Conservation (phyloP, 2,329 filamentous ascomycete species). For the Bisporella sp. region DNA sequence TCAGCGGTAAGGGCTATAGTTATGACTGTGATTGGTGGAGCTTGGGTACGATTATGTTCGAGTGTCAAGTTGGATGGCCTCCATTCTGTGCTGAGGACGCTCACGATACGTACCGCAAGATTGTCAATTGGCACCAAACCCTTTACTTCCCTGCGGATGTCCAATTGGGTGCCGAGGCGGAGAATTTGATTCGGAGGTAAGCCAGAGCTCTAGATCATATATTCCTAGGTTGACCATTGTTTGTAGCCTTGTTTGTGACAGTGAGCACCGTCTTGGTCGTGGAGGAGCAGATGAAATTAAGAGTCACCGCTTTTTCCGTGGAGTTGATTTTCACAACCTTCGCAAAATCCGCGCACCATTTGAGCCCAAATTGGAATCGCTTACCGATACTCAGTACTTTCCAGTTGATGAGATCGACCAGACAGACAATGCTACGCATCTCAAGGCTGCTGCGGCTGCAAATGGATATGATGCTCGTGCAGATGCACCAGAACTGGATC, state of each 20-base stretch:
- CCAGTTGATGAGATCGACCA: slow-evolving; percentile 98
- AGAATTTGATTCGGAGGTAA: slow-evolving; percentile 87
- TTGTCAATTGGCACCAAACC: slow-evolving; percentile 95
- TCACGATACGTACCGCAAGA: slow-evolving; percentile 97
- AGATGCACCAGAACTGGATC: slow-evolving; percentile 86
- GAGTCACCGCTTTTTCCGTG: slow-evolving; percentile 89
- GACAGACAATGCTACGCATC: slow-evolving; percentile 81
- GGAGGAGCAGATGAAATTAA: slow-evolving; percentile 89
- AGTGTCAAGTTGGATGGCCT: slow-evolving; percentile 96
- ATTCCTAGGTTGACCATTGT: slow-evolving; percentile 19
- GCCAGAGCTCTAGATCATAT: slow-evolving; percentile 22
- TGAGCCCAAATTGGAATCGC: slow-evolving; percentile 86
- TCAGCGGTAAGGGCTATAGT: slow-evolving; percentile 91
- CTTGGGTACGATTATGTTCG: slow-evolving; percentile 98
- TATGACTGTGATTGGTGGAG: slow-evolving; percentile 99
- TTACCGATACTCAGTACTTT: slow-evolving; percentile 97
- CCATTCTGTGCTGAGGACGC: slow-evolving; percentile 98
- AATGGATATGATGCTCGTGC: slow-evolving; percentile 42
- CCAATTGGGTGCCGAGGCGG: slow-evolving; percentile 78
- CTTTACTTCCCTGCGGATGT: slow-evolving; percentile 97
- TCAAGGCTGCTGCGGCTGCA: slow-evolving; percentile 61
- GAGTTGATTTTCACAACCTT: slow-evolving; percentile 89
- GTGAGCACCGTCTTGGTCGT: slow-evolving; percentile 83
- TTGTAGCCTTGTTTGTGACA: slow-evolving; percentile 81
- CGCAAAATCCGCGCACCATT: slow-evolving; percentile 92